A percentile compares a stretch with the other conserved stretches of the same genome.
Evolutionary conservation across 345 rosid species (phyloP).

Genomic region (Alliaria petiolata): DNA sequence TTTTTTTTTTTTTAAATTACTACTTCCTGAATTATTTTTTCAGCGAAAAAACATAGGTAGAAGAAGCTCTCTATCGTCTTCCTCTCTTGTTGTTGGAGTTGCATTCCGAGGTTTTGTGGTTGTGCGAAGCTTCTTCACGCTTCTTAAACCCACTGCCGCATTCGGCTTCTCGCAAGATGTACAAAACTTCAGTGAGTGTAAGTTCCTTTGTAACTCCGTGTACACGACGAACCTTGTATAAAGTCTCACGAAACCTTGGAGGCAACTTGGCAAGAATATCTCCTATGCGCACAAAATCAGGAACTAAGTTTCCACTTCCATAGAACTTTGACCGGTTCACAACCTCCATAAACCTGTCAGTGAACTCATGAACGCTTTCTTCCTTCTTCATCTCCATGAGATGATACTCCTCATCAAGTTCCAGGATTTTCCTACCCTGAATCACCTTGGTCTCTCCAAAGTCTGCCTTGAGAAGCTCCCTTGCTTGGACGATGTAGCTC

Average conservation of each 20-base stretch:
- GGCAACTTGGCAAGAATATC: neutral
- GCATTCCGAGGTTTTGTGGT: neutral
- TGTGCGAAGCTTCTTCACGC: neutral
- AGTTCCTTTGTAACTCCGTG: neutral
- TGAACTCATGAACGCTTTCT: neutral
- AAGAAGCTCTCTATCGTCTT: neutral
- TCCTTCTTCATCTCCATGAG: neutral
- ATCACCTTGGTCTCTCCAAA: neutral
- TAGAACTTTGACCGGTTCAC: neutral
- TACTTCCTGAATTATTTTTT: neutral
- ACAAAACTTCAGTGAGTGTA: neutral
- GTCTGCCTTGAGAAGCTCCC: neutral
- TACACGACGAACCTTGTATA: no score
- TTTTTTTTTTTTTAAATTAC: no score
- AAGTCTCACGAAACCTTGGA: neutral
- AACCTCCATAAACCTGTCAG: neutral
- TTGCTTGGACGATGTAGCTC: constrained; percentile 8
- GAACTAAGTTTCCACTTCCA: neutral
- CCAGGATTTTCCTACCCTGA: neutral
- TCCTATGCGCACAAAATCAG: neutral
- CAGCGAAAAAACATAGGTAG: neutral
- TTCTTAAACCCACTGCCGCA: neutral
- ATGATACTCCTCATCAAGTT: no score
- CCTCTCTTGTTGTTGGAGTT: neutral
- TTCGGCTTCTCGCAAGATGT: neutral